Evolutionary conservation across 345 rosid genomes (phyloP), one percentile per base, ranked within the genome.

Genomic region (Acer yangbiense): DNA sequence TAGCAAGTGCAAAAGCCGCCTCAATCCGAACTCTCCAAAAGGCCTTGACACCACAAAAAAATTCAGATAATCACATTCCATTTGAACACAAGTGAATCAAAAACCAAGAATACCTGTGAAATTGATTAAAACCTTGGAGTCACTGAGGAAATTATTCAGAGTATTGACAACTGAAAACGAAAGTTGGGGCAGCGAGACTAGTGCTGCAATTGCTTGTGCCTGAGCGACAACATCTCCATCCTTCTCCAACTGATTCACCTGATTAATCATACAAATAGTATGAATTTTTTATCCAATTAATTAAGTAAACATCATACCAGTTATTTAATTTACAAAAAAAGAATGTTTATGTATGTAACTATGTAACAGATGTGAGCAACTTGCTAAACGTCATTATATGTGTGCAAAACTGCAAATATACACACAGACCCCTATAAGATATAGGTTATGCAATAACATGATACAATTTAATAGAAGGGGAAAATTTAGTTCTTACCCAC

Each of bases 171-270:
- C 91, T 77, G 94, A 85, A 84, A 91, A 90, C 10, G 97, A 85
- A 83, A 88, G 89, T 41, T 93, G 97, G 23, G 90, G 95, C 64
- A 93, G 86, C 69, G 93, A 82, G 83, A 88, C 92, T 68, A 95
- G 82, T 32, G 95, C 88, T 21, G 87, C 75, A 32, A 95, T 88
- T 54, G 99, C 97, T 79, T 93, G 99, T 72, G 98, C 87, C 82
- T 95, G 99, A 44, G 98, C 98, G 79, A 93, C 93, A 83, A 95
- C 98, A 86, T 95, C 99, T 79, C 89, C 95, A 82, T 95, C 99
- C 83, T 91, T 95, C 92, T 95, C 99, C 81, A 93, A 75, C 83
- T 93, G 94, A 87, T 91, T 95, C 75, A 95, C 88, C 99, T 95
- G 87, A 80, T 43, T 43, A 43, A 43, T 43, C 23, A 80, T 32